Evolutionary conservation across 306 rosid species (phyloP), one percentile per base, ranked within the genome.

Genomic region (Ormosia emarginata): DNA sequence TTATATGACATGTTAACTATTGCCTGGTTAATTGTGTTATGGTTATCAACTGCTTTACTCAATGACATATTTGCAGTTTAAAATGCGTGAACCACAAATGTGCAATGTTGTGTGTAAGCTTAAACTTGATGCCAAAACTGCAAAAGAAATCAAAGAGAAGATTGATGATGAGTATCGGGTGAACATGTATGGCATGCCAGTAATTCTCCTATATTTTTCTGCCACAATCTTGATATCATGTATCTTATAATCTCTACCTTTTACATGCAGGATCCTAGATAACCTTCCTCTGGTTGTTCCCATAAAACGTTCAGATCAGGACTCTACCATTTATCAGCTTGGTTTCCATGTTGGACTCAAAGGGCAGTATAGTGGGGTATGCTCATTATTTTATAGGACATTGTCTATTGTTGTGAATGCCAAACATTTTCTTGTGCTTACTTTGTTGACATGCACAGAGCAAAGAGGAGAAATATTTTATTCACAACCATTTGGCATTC

Each of bases 61-160:
- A 9, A 33, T 70, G 65, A 30, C 69, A 49, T 71, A 55, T 58
- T 83, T 88, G 75, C 91, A 95, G 98, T 95, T 95, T 78, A 95
- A 95, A 82, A 95, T 95, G 99, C 92, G 97, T 59, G 97, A 90
- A 71, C 93, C 94, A 29, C 96, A 91, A 86, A 93, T 92, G 98
- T 95, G 99, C 88, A 90, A 83, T 61, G 71, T 92, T 70, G 90
- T 83, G 34, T 89, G 97, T 67, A 87, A 65, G 74, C 46, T 83
- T 24, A 81, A 78, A 37, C 96, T 92, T 37, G 92, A 92, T 85
- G 91, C 96, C 67, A 93, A 93, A 84, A 83, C 87, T 32, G 88
- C 97, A n/a, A 95, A 95, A 88, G 90, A 81, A 57, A 92, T 93
- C 83, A 95, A 90, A 80, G 97, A 92, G 89, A 95, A 95, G 91